Conservation (phyloP, 495 filamentous ascomycete species). For the Talaromyces wortmannii region DNA sequence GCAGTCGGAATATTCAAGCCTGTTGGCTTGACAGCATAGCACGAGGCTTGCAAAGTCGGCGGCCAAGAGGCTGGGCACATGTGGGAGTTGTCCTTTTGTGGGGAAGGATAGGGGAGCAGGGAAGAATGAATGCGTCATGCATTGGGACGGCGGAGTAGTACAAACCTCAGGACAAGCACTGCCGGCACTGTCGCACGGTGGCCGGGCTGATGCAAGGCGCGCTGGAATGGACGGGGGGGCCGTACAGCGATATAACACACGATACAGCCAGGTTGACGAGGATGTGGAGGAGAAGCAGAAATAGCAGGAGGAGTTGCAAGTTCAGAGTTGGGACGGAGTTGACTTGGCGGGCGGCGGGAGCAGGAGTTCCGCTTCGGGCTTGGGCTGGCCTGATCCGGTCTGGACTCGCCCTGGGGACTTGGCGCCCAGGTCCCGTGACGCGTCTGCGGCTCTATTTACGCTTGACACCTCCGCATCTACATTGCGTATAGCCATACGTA, state of each 20-base stretch:
- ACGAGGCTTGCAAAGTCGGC: neutral
- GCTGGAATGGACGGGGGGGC: neutral
- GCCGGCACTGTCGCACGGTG: neutral
- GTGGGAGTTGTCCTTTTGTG: neutral
- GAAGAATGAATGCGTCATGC: conserved; percentile 5
- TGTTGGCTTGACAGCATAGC: neutral
- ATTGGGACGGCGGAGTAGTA: neutral
- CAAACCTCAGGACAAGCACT: conserved; percentile 6
- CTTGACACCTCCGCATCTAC: no score
- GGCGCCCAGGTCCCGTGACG: no score
- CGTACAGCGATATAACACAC: no score
- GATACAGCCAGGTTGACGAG: no score
- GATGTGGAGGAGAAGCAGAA: neutral
- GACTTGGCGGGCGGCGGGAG: neutral
- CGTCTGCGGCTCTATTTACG: no score
- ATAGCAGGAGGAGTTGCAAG: neutral
- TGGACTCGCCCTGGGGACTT: no score
- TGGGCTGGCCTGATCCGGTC: no score
- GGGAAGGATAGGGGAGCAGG: neutral
- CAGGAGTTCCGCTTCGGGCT: neutral
- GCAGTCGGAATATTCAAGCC: neutral
- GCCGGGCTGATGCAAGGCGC: neutral
- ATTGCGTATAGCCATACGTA: no score
- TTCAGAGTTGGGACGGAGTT: neutral
- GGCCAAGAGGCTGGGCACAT: neutral